These are phyloP conservation scores for Botrytis byssoidea DNA, from an alignment of 2,329 filamentous ascomycete species.

Conservation along the genomic window DNA sequence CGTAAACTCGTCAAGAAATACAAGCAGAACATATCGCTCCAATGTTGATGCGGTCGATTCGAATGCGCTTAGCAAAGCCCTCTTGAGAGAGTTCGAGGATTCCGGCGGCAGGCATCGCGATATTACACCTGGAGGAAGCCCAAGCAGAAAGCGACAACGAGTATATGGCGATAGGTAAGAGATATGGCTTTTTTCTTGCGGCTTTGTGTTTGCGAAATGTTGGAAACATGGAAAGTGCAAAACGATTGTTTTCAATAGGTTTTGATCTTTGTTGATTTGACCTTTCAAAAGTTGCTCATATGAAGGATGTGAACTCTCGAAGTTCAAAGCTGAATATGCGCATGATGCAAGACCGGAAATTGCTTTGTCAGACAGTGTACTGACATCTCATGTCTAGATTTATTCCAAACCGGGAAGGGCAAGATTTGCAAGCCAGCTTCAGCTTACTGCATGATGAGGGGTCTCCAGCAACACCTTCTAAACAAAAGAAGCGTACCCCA, in stretches of 20 bases:
- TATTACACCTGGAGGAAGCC: conserved; percentile 62
- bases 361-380: conserved; percentile 15
- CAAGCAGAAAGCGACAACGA: conserved; percentile 66
- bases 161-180: conserved; percentile 58
- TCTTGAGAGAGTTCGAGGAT: conserved; percentile 59
- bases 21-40: conserved; percentile 26
- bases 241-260: not conserved
- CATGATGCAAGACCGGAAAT: not conserved
- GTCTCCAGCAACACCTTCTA: conserved; percentile 87
- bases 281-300: not conserved
- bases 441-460: conserved; percentile 89
- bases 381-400: conserved; percentile 60
- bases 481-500: conserved; percentile 77
- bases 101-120: conserved; percentile 54
- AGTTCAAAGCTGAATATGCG: not conserved
- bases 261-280: conserved; percentile 1
- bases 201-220: not conserved
- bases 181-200: conserved; percentile 9
- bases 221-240: not conserved
- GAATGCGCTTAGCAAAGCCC: conserved; percentile 56
- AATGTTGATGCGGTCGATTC: conserved; percentile 46
- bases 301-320: not conserved
- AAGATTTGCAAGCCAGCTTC: conserved; percentile 91
- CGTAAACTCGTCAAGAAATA: conserved; percentile 23
- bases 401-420: conserved; percentile 89